phyloP scores from a whole-genome alignment of 345 rosid genomes.

The Hibiscus mutabilis region DNA sequence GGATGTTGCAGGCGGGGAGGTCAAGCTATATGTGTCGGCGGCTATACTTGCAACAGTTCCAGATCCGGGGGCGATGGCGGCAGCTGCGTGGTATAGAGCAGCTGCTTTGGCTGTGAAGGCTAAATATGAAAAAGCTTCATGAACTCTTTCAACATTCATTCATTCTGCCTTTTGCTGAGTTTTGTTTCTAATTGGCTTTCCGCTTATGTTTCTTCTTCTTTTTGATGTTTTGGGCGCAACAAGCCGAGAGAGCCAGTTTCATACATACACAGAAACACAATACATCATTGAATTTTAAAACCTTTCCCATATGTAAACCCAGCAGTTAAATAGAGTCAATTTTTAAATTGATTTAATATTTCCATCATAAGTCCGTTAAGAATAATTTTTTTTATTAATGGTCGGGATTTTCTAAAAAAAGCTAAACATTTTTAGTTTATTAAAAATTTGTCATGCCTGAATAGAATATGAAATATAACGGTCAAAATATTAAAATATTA shows the following conservation, averaged over 20 bases:
- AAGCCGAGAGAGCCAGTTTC: conserved; percentile 46
- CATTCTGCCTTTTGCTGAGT: background rate
- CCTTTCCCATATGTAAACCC: background rate
- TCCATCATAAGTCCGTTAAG: too few relatives aligned
- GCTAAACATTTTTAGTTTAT: too few relatives aligned
- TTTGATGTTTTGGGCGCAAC: conserved; percentile 9
- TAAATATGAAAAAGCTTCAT: conserved; percentile 18
- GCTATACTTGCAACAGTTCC: conserved; percentile 63
- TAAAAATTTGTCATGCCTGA: too few relatives aligned
- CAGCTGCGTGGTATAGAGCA: conserved; percentile 85
- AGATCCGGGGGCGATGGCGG: conserved; percentile 95
- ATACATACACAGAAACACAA: background rate
- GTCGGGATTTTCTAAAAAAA: too few relatives aligned
- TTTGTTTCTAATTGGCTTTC: conserved; percentile 34
- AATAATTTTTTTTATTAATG: too few relatives aligned
- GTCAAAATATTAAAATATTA: too few relatives aligned
- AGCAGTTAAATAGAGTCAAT: background rate
- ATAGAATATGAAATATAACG: too few relatives aligned
- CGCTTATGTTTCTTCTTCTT: conserved; percentile 26
- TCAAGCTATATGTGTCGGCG: conserved; percentile 61
- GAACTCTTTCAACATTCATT: background rate
- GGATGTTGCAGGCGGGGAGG: conserved; percentile 63
- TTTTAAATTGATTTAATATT: too few relatives aligned
- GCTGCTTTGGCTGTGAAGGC: conserved; percentile 78
- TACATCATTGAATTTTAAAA: background rate